These are phyloP conservation scores for Pseudoscleropodium purum DNA, from an alignment of 225 moss, liverwort and hornwort genomes.

Conservation along the genomic window DNA sequence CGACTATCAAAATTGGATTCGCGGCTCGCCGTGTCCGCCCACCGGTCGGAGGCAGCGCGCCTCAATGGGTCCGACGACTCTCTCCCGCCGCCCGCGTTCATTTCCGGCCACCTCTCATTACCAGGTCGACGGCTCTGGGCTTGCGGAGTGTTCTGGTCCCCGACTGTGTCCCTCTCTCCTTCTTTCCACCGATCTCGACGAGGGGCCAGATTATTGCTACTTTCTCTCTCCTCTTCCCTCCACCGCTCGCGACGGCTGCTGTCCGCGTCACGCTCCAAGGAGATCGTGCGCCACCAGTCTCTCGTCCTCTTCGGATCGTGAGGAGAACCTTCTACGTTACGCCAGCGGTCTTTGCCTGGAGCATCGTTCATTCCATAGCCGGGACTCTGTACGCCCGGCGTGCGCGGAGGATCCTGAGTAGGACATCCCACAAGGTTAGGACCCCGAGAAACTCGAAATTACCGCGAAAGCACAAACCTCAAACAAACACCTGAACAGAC, in stretches of 20 bases:
- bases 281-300: slow-evolving; percentile 70
- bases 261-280: slow-evolving; percentile 56
- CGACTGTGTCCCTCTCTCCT: slow-evolving; percentile 47
- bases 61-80: slow-evolving; percentile 39
- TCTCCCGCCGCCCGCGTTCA: slow-evolving; percentile 33
- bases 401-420: slow-evolving; percentile 71
- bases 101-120: slow-evolving; percentile 52
- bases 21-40: slow-evolving; percentile 50
- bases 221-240: slow-evolving; percentile 74
- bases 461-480: background rate
- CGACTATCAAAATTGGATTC: slow-evolving; percentile 62
- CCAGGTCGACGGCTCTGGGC: slow-evolving; percentile 27
- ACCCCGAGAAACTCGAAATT: background rate
- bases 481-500: background rate
- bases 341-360: slow-evolving; percentile 56
- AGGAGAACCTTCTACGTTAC: slow-evolving; percentile 40
- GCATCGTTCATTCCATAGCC: slow-evolving; percentile 62
- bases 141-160: slow-evolving; percentile 28
- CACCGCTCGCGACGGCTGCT: slow-evolving; percentile 59
- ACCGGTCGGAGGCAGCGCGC: slow-evolving; percentile 38
- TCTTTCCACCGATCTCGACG: slow-evolving; percentile 69
- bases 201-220: slow-evolving; percentile 38
- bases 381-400: slow-evolving; percentile 52
- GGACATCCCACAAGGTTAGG: background rate
- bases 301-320: slow-evolving; percentile 55